Evolutionary conservation across 805 yeast genomes (phyloP).

Genomic region (Alloascoidea africana): DNA sequence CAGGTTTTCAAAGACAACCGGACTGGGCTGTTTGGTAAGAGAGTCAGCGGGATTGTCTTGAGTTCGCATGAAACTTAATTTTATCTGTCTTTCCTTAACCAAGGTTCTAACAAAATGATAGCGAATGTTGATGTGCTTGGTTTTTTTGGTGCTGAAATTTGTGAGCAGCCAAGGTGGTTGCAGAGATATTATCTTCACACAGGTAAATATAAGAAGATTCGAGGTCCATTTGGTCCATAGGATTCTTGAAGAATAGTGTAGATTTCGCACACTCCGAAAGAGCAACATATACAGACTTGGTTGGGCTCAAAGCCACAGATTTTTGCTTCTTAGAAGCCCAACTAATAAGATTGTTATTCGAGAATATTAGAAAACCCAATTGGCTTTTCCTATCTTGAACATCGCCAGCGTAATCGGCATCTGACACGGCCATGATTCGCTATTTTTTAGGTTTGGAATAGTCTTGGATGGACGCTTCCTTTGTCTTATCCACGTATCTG

Average conservation of each 20-base stretch:
- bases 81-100: neutral
- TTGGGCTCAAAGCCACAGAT: too few species aligned
- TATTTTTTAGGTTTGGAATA: neutral
- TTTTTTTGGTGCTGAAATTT: neutral
- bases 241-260: neutral
- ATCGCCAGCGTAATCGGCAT: neutral
- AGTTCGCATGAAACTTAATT: neutral
- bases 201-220: neutral
- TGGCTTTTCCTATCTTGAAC: neutral
- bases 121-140: slow-evolving; percentile 1
- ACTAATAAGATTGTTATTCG: too few species aligned
- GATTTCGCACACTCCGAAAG: too few species aligned
- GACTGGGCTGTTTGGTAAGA: too few species aligned
- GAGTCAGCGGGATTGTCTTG: neutral
- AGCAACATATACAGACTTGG: too few species aligned
- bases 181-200: neutral
- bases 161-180: neutral
- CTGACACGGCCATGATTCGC: neutral
- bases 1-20: too few species aligned
- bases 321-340: too few species aligned
- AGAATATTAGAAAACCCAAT: too few species aligned
- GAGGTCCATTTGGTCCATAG: neutral
- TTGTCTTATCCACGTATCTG: neutral
- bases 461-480: neutral
- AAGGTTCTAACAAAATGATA: neutral